These are phyloP conservation scores for Ballota nigra DNA, from an alignment of 257 asterid genomes.

Conservation along the genomic window DNA sequence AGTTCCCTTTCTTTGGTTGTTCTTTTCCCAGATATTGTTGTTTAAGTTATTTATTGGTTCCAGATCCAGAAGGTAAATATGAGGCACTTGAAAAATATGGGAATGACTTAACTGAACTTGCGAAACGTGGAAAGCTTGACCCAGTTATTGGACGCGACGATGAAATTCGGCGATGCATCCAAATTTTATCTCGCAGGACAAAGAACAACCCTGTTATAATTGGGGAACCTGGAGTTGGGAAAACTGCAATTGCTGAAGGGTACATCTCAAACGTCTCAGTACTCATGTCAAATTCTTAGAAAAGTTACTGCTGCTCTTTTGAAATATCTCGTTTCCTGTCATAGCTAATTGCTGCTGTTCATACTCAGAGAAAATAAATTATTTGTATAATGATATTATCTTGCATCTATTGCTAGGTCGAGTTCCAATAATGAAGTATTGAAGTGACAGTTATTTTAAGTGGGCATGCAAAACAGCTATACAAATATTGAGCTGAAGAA, in stretches of 20 bases:
- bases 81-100: conserved; percentile 96
- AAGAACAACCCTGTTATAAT: conserved; percentile 96
- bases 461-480: neutral
- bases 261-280: conserved; percentile 31
- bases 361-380: neutral
- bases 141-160: conserved; percentile 99
- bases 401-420: neutral
- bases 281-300: neutral
- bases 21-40: neutral
- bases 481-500: neutral
- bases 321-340: neutral
- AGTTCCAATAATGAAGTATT: neutral
- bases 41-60: conserved; percentile 5
- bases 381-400: neutral
- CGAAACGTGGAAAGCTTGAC: conserved; percentile 93
- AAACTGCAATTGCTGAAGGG: conserved; percentile 99
- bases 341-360: conserved; percentile 3
- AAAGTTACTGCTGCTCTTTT: conserved; percentile 1
- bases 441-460: neutral
- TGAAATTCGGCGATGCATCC: conserved; percentile 94
- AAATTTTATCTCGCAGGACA: conserved; percentile 85
- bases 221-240: conserved; percentile 99
- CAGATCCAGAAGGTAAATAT: conserved; percentile 88
- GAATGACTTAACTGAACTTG: conserved; percentile 92
- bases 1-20: neutral